Evolutionary conservation across 106 monocot species (phyloP), one percentile per base, ranked within the genome.

Genomic region (Acanthochlamys bracteata): DNA sequence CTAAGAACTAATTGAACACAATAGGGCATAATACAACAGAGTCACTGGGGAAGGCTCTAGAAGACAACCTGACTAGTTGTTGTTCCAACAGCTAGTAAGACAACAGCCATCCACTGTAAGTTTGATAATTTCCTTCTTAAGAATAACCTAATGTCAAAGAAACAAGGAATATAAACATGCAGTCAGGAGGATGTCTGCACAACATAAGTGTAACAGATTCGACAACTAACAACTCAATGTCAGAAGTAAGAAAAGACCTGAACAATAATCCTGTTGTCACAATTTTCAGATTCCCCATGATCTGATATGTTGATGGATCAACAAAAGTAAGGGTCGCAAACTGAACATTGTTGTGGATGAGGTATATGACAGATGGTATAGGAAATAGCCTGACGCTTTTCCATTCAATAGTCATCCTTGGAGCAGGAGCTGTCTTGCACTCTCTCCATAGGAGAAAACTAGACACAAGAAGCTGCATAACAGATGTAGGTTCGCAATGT

Each of bases 211-310:
- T 33, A 33, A 33, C 4, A 33, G 1, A 33, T 33, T 33, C 33
- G 6, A 33, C 33, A 33, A 33, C 33, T 33, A 33, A 33, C 4
- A 33, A 33, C 1, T 33, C 33, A 1, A 33, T 6, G 6, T 33
- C 33, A 1, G 6, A 33, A 33, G 4, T 33, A 33, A 33, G 33
- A 33, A 33, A 3, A 33, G 6, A 95, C 94, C 94, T 90, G 76
- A 95, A 90, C 60, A 95, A 64, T 72, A 90, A 80, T 20, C 82
- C 90, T 71, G 94, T 95, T 55, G 94, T 95, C 65, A 95, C 89
- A 47, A 95, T 95, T 80, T 95, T 95, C 68, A 95, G 71, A 66
- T 95, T 95, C 12, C 94, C 94, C 90, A 95, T 86, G 68, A 95
- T 90, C 75, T 95, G 90, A 69, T 95, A 95, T n/a, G 94, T 90